Percentiles rank a stretch among this genome's conserved stretches.
These are phyloP conservation scores for Onygena corvina DNA, from an alignment of 2,329 filamentous ascomycete genomes.

Conservation along the genomic window DNA sequence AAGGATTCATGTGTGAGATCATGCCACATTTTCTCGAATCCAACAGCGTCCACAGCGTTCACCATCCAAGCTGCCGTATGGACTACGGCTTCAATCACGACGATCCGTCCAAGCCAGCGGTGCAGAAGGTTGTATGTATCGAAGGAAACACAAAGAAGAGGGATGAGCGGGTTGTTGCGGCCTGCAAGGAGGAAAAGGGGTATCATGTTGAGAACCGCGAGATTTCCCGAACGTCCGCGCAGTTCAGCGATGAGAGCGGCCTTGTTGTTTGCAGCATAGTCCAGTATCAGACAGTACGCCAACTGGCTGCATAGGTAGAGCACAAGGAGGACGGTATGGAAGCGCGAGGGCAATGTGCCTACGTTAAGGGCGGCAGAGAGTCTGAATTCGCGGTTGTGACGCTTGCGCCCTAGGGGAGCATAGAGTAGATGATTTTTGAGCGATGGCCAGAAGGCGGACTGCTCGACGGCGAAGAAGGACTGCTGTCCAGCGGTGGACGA, in stretches of 20 bases:
- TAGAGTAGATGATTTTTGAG: slow-evolving; percentile 39
- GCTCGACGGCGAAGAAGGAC: slow-evolving; percentile 36
- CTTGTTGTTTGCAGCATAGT: slow-evolving; percentile 33
- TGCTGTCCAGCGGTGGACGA: slow-evolving; percentile 30
- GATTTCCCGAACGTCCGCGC: slow-evolving; percentile 69
- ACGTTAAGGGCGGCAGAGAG: slow-evolving; percentile 56
- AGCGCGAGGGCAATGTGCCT: slow-evolving; percentile 66
- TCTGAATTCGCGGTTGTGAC: slow-evolving; percentile 65
- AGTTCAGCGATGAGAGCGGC: slow-evolving; percentile 62
- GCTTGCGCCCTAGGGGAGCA: slow-evolving; percentile 59
- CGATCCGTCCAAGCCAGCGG: slow-evolving; percentile 67
- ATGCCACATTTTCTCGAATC: slow-evolving; percentile 42
- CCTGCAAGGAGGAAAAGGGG: slow-evolving; percentile 79
- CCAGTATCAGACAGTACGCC: slow-evolving; percentile 51
- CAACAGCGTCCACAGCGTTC: slow-evolving; percentile 56
- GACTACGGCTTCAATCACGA: slow-evolving; percentile 56
- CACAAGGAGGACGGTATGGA: slow-evolving; percentile 58
- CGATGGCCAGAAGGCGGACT: slow-evolving; percentile 30
- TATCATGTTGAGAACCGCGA: slow-evolving; percentile 82
- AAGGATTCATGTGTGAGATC: slow-evolving; percentile 30
- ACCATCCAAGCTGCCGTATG: slow-evolving; percentile 68
- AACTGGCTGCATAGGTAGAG: slow-evolving; percentile 62
- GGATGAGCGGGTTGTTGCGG: slow-evolving; percentile 85
- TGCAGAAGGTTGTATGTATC: slow-evolving; percentile 91
- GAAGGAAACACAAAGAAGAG: slow-evolving; percentile 73